Evolutionary conservation across 305 asterid species (phyloP).

Genomic region (Withania somnifera): DNA sequence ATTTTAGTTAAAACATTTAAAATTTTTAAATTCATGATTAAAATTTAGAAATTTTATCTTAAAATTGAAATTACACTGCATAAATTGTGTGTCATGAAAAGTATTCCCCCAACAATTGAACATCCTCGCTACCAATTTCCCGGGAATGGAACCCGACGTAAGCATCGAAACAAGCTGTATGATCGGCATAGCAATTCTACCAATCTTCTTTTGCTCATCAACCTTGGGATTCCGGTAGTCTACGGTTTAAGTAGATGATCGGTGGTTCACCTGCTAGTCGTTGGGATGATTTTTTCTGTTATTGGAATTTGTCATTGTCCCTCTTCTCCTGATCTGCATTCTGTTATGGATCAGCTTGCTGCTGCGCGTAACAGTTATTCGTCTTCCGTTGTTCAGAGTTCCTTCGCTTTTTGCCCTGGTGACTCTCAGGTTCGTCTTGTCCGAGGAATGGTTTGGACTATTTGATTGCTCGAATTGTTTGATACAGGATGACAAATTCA

Average conservation of each 20-base stretch:
- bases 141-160: slow-evolving; percentile 86
- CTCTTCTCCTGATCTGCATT: slow-evolving; percentile 69
- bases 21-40: too few species aligned
- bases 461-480: background rate
- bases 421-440: slow-evolving; percentile 95
- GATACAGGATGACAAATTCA: background rate
- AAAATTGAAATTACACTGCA: too few species aligned
- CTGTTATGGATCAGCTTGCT: slow-evolving; percentile 45
- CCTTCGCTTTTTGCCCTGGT: slow-evolving; percentile 89
- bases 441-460: background rate
- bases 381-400: slow-evolving; percentile 71
- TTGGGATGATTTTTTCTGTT: slow-evolving; percentile 88
- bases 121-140: too few species aligned
- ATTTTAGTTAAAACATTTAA: too few species aligned
- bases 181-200: slow-evolving; percentile 90
- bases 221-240: slow-evolving; percentile 88
- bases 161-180: slow-evolving; percentile 88
- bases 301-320: slow-evolving; percentile 89
- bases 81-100: too few species aligned
- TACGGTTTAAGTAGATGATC: slow-evolving; percentile 76
- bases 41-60: too few species aligned
- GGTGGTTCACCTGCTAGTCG: slow-evolving; percentile 93
- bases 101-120: too few species aligned
- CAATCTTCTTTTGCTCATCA: slow-evolving; percentile 81
- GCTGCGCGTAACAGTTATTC: slow-evolving; percentile 60